Evolutionary conservation across 2,329 filamentous ascomycete species (phyloP).

Genomic region (Lasiodiplodia theobromae): DNA sequence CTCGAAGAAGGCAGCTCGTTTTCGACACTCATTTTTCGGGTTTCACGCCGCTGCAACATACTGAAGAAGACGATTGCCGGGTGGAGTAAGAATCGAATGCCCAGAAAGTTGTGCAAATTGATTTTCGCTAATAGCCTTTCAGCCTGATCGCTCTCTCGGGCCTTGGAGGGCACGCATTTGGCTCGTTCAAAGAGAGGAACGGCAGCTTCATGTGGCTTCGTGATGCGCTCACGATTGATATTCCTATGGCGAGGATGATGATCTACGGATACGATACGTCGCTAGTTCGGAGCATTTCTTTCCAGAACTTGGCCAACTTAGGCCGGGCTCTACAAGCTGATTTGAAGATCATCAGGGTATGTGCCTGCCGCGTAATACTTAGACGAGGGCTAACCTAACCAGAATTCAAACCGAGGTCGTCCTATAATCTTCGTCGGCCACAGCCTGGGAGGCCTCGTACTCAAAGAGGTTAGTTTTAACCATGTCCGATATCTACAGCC

Average conservation of each 20-base stretch:
- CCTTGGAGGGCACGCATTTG: constrained; percentile 41
- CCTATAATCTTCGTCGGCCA: background rate
- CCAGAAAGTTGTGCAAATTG: rapidly evolving
- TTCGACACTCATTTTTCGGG: constrained; percentile 29
- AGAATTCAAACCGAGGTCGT: background rate
- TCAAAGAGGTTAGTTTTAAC: constrained; percentile 13
- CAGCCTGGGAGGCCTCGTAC: constrained; percentile 14
- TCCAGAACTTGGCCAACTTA: constrained; percentile 7
- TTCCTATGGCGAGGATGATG: constrained; percentile 36
- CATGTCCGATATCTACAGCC: too few species aligned
- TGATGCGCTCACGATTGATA: constrained; percentile 37
- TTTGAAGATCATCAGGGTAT: background rate
- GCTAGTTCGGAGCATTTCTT: background rate
- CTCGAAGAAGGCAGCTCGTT: constrained; percentile 2
- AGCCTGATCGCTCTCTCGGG: constrained; percentile 33
- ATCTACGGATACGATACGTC: constrained; percentile 38
- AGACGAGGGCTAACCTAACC: too few species aligned
- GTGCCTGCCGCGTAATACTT: background rate
- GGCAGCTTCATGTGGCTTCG: constrained; percentile 41
- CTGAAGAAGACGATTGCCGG: background rate
- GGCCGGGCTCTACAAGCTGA: background rate
- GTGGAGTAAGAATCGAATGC: background rate
- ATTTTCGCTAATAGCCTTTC: background rate
- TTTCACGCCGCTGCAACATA: constrained; percentile 24
- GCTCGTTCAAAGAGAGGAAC: constrained; percentile 41